Conservation (phyloP, 331 rosid genomes). For the Phaseolus coccineus region DNA sequence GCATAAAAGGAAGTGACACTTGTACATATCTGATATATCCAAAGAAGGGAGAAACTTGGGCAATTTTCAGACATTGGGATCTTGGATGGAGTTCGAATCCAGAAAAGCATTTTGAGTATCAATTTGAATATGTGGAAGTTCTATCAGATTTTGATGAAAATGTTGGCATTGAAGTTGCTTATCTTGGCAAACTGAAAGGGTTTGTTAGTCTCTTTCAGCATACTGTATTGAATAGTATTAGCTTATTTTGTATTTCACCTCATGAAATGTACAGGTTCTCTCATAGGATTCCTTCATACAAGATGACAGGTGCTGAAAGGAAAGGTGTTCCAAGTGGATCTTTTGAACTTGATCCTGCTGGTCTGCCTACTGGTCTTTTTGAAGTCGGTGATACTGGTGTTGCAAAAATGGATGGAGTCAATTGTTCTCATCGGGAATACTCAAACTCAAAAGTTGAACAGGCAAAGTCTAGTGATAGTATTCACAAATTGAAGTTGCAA, state of each 20-base stretch:
- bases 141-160: constrained; percentile 52
- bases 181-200: constrained; percentile 54
- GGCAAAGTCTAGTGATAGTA: constrained; percentile 24
- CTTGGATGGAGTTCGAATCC: constrained; percentile 56
- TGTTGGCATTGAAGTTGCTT: constrained; percentile 51
- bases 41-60: constrained; percentile 60
- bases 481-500: constrained; percentile 12
- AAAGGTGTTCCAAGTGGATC: constrained; percentile 55
- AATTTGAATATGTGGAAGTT: constrained; percentile 56
- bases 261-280: constrained; percentile 57
- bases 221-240: constrained; percentile 35
- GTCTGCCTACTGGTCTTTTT: constrained; percentile 47
- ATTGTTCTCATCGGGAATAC: constrained; percentile 21
- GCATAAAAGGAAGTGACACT: constrained; percentile 30
- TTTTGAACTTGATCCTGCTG: constrained; percentile 66
- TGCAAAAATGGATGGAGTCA: constrained; percentile 38
- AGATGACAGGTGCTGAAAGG: constrained; percentile 57
- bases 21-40: constrained; percentile 54
- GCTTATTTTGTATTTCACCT: constrained; percentile 45
- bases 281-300: constrained; percentile 55
- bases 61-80: constrained; percentile 58
- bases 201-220: constrained; percentile 59
- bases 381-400: constrained; percentile 31
- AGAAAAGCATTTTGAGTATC: constrained; percentile 36
- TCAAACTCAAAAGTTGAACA: constrained; percentile 39